Evolutionary conservation across 345 rosid species (phyloP).

Genomic region (Arabis hirsuta): DNA sequence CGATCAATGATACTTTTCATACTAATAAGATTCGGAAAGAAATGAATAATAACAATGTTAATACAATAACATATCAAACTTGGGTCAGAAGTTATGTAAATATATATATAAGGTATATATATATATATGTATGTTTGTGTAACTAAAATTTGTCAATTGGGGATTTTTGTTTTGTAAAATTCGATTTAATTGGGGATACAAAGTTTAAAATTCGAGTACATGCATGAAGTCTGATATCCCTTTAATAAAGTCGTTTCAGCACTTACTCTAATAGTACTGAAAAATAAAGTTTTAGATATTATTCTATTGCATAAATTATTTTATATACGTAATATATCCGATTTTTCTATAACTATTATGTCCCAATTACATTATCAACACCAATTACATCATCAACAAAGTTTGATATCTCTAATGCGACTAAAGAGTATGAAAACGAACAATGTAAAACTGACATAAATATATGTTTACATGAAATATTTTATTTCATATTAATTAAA

Average conservation of each 20-base stretch:
- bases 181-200: not conserved
- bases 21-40: conserved; percentile 43
- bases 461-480: too few relatives aligned
- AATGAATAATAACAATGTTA: not conserved
- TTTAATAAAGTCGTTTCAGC: not conserved
- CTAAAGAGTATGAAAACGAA: too few relatives aligned
- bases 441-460: too few relatives aligned
- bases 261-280: not conserved
- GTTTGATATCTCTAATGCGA: too few relatives aligned
- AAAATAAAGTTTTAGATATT: not conserved
- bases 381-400: too few relatives aligned
- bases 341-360: too few relatives aligned
- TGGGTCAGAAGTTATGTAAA: not conserved
- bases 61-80: too few relatives aligned
- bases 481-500: too few relatives aligned
- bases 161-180: not conserved
- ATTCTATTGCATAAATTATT: not conserved
- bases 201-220: not conserved
- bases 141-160: not conserved
- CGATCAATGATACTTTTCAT: conserved; percentile 67
- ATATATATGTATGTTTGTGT: not conserved
- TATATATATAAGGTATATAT: too few relatives aligned
- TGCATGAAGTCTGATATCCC: too few relatives aligned
- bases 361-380: too few relatives aligned
- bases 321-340: too few relatives aligned